Evolutionary conservation across 257 asterid species (phyloP).

Genomic region (Cynanchum wilfordii): DNA sequence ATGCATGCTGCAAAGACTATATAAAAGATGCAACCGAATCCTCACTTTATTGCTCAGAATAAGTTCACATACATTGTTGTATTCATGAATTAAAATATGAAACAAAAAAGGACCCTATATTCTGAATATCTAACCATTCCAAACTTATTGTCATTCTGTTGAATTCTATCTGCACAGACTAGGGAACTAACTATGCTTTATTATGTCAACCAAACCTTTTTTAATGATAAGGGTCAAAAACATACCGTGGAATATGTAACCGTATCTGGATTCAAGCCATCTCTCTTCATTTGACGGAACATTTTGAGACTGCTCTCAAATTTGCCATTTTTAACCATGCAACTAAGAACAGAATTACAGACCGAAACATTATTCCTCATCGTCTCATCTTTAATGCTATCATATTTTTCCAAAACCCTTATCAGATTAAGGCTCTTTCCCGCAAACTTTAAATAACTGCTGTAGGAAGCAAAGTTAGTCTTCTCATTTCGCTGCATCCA

Average conservation of each 20-base stretch:
- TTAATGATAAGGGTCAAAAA: neutral
- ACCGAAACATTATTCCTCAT: conserved; percentile 66
- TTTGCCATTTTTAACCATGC: conserved; percentile 68
- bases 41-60: neutral
- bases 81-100: neutral
- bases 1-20: neutral
- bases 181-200: neutral
- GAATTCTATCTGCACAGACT: neutral
- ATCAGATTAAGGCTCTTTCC: conserved; percentile 58
- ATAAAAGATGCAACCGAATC: neutral
- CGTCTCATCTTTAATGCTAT: conserved; percentile 55
- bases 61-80: neutral
- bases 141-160: neutral
- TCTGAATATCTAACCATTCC: neutral
- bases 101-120: neutral
- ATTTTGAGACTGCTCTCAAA: conserved; percentile 68
- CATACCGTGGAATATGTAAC: conserved; percentile 88
- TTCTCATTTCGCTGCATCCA: conserved; percentile 87
- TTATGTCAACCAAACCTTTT: neutral
- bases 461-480: conserved; percentile 78
- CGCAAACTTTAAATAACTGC: conserved; percentile 72
- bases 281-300: conserved; percentile 79
- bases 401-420: conserved; percentile 67
- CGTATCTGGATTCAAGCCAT: conserved; percentile 80
- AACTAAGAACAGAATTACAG: conserved; percentile 75